A percentile compares a stretch with the other conserved stretches of the same genome.
Conservation (phyloP, 176 grass and related monocot genomes). For the Triticum dicoccoides region DNA sequence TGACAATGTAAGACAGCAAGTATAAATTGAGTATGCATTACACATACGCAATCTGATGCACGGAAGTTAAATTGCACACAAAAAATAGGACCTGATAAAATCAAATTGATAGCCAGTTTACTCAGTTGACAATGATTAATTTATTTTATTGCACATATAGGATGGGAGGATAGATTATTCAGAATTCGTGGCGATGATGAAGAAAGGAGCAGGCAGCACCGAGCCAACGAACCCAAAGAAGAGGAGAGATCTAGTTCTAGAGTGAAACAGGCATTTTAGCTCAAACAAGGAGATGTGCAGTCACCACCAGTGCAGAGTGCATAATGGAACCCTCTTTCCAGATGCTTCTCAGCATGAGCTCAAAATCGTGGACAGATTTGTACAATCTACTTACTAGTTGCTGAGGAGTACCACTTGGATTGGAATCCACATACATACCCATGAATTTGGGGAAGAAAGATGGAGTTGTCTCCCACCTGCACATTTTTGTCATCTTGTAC, state of each 20-base stretch:
- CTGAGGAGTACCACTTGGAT: not conserved
- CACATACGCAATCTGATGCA: not conserved
- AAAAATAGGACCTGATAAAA: not conserved
- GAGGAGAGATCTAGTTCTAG: conserved; percentile 38
- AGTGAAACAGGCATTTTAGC: conserved; percentile 14
- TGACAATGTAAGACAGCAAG: conserved; percentile 53
- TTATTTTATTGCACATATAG: conserved; percentile 28
- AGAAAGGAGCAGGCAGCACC: conserved; percentile 31
- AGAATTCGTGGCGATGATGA: conserved; percentile 55
- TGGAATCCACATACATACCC: not conserved
- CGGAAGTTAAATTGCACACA: not conserved
- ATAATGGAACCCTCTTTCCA: not conserved
- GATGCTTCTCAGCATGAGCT: not conserved
- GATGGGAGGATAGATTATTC: conserved; percentile 78
- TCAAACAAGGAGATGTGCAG: conserved; percentile 25
- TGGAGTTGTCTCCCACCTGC: not conserved
- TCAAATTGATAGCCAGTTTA: not conserved
- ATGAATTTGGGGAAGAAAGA: not conserved
- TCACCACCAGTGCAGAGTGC: not conserved
- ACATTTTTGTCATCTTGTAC: not conserved
- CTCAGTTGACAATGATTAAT: not conserved
- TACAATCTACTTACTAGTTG: conserved; percentile 2
- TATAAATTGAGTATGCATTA: not conserved
- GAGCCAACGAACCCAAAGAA: conserved; percentile 36
- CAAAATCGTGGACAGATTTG: conserved; percentile 12